A percentile compares a stretch with the other conserved stretches of the same genome.
These are phyloP conservation scores for Ceratobasidium papillatum DNA, from an alignment of 1,284 basidiomycete species.

Conservation along the genomic window DNA sequence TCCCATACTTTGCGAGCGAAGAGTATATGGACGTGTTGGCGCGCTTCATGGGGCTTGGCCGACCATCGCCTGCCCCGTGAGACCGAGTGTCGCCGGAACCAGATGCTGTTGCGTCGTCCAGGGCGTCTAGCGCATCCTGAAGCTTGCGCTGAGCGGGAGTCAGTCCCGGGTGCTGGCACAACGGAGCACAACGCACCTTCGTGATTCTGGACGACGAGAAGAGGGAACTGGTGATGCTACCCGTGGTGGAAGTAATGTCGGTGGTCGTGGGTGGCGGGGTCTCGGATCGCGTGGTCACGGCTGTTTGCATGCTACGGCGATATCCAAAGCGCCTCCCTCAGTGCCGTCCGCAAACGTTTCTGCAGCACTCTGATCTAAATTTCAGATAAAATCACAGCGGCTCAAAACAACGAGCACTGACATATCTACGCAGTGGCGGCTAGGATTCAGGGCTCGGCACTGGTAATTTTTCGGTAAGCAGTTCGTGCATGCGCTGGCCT, in stretches of 20 bases:
- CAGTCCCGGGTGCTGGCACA: not conserved
- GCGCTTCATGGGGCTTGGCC: conserved; percentile 57
- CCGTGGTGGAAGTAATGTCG: conserved; percentile 32
- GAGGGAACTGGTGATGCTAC: conserved; percentile 17
- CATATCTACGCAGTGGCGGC: not conserved
- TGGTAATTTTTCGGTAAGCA: not conserved
- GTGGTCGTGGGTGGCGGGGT: conserved; percentile 13
- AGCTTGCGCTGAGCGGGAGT: conserved; percentile 45
- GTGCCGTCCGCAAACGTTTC: not conserved
- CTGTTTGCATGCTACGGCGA: conserved; percentile 31
- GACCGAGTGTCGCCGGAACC: conserved; percentile 12
- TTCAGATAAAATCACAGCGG: not conserved
- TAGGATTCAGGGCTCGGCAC: not conserved
- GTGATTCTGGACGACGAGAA: conserved; percentile 40
- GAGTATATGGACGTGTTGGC: conserved; percentile 70
- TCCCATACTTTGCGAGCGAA: conserved; percentile 76
- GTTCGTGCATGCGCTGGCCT: conserved; percentile 12
- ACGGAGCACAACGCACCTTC: conserved; percentile 6
- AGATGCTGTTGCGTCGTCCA: conserved; percentile 45
- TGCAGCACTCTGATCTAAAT: not conserved
- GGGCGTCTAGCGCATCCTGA: conserved; percentile 47
- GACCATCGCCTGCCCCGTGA: conserved; percentile 25
- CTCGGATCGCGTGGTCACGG: conserved; percentile 4
- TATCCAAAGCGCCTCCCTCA: not conserved
- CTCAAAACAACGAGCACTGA: not conserved